Evolutionary conservation across 129 eudicot genomes (phyloP).

Genomic region (Artemisia annua): DNA sequence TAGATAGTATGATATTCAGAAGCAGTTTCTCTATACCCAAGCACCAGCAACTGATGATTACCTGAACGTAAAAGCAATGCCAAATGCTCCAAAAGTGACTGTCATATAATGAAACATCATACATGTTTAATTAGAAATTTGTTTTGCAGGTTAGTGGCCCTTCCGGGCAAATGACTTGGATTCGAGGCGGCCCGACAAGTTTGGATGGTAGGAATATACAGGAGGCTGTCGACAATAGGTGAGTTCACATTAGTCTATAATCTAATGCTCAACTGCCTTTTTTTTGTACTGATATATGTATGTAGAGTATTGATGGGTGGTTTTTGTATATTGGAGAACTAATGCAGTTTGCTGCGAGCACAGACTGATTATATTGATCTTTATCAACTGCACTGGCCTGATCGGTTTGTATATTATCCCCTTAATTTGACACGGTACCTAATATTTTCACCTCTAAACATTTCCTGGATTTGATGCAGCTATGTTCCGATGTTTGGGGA

Average conservation of each 20-base stretch:
- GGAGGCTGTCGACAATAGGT: conserved; percentile 85
- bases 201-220: conserved; percentile 70
- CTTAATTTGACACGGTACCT: neutral
- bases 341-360: conserved; percentile 73
- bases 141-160: conserved; percentile 79
- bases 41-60: too few species aligned
- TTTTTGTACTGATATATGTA: conserved; percentile 1
- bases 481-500: conserved; percentile 99
- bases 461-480: conserved; percentile 42
- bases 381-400: conserved; percentile 99
- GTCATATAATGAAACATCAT: too few species aligned
- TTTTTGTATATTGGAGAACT: conserved; percentile 33
- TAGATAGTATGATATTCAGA: too few species aligned
- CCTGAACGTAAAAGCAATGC: too few species aligned
- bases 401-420: conserved; percentile 67
- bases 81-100: too few species aligned
- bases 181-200: conserved; percentile 87
- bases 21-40: too few species aligned
- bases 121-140: neutral
- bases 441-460: neutral
- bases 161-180: conserved; percentile 97
- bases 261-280: neutral
- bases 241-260: conserved; percentile 5
- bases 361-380: conserved; percentile 83
- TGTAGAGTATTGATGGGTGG: conserved; percentile 24